Percentiles rank a stretch among this genome's conserved stretches.
phyloP scores from a whole-genome alignment of 257 asterid genomes.

The Coffea canephora region DNA sequence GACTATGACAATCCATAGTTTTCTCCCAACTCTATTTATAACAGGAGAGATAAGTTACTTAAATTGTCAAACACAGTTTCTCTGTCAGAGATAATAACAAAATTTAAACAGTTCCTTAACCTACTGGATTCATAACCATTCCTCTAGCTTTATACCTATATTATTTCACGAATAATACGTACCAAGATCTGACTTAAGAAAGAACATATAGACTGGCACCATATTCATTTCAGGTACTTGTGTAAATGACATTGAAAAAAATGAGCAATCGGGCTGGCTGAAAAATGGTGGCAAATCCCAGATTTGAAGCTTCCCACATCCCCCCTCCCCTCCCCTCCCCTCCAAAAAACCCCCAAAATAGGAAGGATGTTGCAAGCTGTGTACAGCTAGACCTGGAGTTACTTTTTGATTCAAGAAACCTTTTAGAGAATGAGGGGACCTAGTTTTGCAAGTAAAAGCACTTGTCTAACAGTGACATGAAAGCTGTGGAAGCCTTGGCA shows the following conservation, averaged over 20 bases:
- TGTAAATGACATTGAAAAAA: neutral
- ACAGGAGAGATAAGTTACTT: constrained; percentile 13
- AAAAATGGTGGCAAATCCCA: neutral
- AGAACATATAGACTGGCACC: no score
- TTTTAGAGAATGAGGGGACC: neutral
- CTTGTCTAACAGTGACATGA: neutral
- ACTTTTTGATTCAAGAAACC: neutral
- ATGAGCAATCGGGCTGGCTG: neutral
- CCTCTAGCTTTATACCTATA: neutral
- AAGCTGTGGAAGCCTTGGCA: neutral
- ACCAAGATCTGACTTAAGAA: neutral
- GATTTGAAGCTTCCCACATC: neutral
- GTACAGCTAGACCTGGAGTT: neutral
- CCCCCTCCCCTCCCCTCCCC: no score
- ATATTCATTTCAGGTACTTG: neutral
- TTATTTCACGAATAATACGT: neutral
- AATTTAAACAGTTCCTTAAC: neutral
- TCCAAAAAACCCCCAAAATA: no score
- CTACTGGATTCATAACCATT: neutral
- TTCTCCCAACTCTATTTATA: constrained; percentile 79
- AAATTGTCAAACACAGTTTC: neutral
- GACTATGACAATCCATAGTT: constrained; percentile 94
- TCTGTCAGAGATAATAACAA: neutral
- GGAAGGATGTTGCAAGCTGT: neutral
- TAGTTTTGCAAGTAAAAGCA: neutral